Evolutionary conservation across 1,284 basidiomycete genomes (phyloP).

Genomic region (Lignosus rhinocerotis): DNA sequence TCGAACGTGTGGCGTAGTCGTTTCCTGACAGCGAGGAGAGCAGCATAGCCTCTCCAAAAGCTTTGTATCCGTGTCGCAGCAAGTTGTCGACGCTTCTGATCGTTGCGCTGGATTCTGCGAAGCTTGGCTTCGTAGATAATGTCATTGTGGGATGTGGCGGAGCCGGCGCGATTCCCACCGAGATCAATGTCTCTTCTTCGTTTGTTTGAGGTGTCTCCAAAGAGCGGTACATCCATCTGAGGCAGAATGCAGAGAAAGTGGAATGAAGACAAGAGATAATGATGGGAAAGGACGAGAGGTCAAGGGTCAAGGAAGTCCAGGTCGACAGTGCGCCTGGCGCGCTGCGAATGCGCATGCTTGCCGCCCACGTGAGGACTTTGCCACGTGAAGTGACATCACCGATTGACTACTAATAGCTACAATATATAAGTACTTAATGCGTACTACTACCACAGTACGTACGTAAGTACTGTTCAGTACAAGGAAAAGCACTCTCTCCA

Average conservation of each 20-base stretch:
- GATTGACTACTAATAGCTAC: too few species aligned
- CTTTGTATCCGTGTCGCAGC: slow-evolving; percentile 63
- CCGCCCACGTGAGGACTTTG: not conserved
- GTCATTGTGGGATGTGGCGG: slow-evolving; percentile 50
- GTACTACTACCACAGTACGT: too few species aligned
- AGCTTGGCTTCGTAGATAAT: slow-evolving; percentile 64
- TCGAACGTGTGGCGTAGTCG: slow-evolving; percentile 49
- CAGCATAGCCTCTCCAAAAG: slow-evolving; percentile 60
- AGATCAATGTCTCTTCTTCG: slow-evolving; percentile 73
- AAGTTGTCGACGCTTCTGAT: slow-evolving; percentile 54
- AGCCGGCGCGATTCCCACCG: slow-evolving; percentile 54
- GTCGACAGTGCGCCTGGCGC: not conserved
- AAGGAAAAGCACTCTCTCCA: too few species aligned
- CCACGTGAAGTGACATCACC: slow-evolving; percentile 15
- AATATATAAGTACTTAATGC: too few species aligned
- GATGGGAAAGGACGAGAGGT: not conserved
- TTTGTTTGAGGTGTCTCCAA: slow-evolving; percentile 44
- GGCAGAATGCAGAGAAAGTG: not conserved
- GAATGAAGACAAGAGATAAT: not conserved
- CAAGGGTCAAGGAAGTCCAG: not conserved
- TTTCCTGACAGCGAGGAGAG: slow-evolving; percentile 41
- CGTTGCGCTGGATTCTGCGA: slow-evolving; percentile 57
- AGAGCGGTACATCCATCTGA: slow-evolving; percentile 34
- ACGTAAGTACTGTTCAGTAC: too few species aligned
- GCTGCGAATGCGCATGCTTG: slow-evolving; percentile 10